phyloP scores from a whole-genome alignment of 306 rosid genomes.

The Cucurbita moschata region DNA sequence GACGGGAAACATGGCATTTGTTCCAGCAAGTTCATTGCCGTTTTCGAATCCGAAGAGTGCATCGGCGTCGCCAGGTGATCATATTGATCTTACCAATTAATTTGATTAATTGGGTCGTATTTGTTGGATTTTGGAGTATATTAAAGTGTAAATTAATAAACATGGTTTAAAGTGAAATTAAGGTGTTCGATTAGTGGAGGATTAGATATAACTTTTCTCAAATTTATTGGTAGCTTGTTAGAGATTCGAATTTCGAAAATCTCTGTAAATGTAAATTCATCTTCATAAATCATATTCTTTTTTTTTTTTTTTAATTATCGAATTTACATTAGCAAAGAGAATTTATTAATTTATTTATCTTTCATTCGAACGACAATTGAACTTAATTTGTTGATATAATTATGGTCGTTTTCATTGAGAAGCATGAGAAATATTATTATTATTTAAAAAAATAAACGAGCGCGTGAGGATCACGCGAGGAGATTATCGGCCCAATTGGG shows the following conservation, averaged over 20 bases:
- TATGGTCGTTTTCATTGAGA: background rate
- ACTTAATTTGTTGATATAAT: background rate
- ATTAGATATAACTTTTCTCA: background rate
- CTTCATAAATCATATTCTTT: no score
- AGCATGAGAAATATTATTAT: background rate
- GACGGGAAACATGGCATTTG: background rate
- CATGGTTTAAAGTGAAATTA: background rate
- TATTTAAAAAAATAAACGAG: no score
- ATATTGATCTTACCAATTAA: slow-evolving; percentile 1
- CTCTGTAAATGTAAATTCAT: background rate
- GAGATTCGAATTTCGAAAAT: background rate
- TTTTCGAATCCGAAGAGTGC: background rate
- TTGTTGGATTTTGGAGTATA: background rate
- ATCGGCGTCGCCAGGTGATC: background rate
- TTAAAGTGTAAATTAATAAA: background rate
- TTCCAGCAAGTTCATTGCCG: background rate
- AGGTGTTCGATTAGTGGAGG: background rate
- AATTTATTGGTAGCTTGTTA: background rate
- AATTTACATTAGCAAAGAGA: no score
- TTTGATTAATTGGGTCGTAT: background rate
- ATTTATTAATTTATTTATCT: no score
- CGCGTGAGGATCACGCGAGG: background rate
- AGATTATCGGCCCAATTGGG: background rate
- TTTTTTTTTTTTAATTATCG: background rate
- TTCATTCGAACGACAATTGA: background rate